Evolutionary conservation across 192 early-diverging fungal genomes (phyloP).

Genomic region (Coemansia guatemalensis): DNA sequence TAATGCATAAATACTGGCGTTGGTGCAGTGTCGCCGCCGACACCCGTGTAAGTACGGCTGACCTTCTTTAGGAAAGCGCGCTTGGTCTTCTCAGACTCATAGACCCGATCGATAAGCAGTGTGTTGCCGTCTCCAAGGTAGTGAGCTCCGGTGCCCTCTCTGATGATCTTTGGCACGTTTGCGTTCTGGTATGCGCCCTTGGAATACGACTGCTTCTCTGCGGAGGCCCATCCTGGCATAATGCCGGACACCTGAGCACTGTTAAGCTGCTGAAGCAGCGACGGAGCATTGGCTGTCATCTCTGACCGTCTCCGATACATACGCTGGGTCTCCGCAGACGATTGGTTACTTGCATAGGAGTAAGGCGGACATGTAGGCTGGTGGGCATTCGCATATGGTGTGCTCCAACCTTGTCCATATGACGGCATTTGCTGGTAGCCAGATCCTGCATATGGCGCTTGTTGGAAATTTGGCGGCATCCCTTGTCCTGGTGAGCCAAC

Average conservation of each 20-base stretch:
- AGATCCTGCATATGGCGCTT: not conserved
- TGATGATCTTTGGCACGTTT: slow-evolving; percentile 11
- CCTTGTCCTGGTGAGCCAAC: slow-evolving; percentile 1
- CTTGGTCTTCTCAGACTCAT: slow-evolving; percentile 41
- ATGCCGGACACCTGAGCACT: slow-evolving; percentile 29
- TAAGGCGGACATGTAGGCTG: not conserved
- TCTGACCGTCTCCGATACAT: slow-evolving; percentile 27
- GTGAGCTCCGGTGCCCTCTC: slow-evolving; percentile 25
- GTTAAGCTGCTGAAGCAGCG: slow-evolving; percentile 48
- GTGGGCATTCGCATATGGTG: slow-evolving; percentile 4
- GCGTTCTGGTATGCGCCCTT: slow-evolving; percentile 47
- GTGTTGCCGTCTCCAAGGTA: slow-evolving; percentile 46
- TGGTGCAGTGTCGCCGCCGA: slow-evolving; percentile 41
- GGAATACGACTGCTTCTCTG: slow-evolving; percentile 34
- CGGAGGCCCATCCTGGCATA: slow-evolving; percentile 17
- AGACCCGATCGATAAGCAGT: slow-evolving; percentile 43
- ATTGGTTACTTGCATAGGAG: not conserved
- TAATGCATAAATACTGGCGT: slow-evolving; percentile 30
- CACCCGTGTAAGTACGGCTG: slow-evolving; percentile 36
- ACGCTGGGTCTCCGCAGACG: slow-evolving; percentile 15
- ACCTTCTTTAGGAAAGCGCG: slow-evolving; percentile 42
- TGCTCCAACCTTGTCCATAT: slow-evolving; percentile 4
- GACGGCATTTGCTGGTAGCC: slow-evolving; percentile 5
- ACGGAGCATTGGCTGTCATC: slow-evolving; percentile 36
- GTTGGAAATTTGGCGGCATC: not conserved